Base-by-base conservation (phyloP, 2,329 filamentous ascomycete species). In the Alternaria angustiovoidea region DNA sequence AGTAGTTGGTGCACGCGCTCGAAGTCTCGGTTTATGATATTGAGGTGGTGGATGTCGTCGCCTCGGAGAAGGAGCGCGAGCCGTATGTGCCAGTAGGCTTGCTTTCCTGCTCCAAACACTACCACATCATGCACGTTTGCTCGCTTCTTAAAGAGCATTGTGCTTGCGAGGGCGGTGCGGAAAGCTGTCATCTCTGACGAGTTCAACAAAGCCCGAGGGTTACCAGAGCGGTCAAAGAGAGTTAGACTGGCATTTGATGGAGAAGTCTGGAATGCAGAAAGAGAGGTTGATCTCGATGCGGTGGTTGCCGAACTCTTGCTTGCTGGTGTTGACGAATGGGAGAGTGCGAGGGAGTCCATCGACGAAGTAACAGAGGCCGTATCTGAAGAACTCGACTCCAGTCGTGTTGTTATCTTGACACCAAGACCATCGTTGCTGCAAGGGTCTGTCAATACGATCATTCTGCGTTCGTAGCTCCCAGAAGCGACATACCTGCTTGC, bases 61-160 rank as follows among this genome's bases (percentile, higher is more conserved):
- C 84, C 83, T 1, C 86, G 90, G 51, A 95, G 84, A 64, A 94
- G 84, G 11, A 98, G 84, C 0, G 94, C 90, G 5, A 98, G 85
- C 1, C 93, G 89, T 43, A 96, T 88, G 76, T 97, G 94, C 94
- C 94, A 98, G 81, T 94, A 96, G 12, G 94, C 94, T 81, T 97
- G 94, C 68, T 90, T 88, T 46, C 94, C 94, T 34, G 91, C 89
- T 24, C 94, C 94, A 76, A 97, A 98, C 54, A 96, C 90, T 14
- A 90, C 89, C 11, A 97, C 75, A 14, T 89, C 92, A 73, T 90
- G 89, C 42, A 96, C 89, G 28, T 86, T 85, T 56, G 86, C 82
- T 57, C 94, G 91, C 70, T 83, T 83, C 68, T 81, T 82, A 72
- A 87, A 87, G 18, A 90, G 82, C 66, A 90, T 81, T 57, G 89